Conservation (phyloP, 2,329 filamentous ascomycete species). For the Calycina marina region DNA sequence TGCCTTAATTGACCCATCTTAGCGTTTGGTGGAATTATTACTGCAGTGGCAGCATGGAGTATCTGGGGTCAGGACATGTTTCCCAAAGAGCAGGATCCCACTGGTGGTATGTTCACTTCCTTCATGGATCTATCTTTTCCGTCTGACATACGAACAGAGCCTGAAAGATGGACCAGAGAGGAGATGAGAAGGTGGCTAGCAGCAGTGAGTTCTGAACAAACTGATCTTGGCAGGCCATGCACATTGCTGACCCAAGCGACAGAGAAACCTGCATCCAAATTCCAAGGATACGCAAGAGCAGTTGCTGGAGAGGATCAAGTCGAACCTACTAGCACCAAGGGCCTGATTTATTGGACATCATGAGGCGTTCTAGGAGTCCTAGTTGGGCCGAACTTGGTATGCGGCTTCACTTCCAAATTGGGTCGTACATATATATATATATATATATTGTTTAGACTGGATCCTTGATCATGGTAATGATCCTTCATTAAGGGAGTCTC, state of each 20-base stretch:
- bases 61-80: slow-evolving; percentile 80
- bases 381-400: too few species aligned
- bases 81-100: slow-evolving; percentile 60
- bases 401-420: too few species aligned
- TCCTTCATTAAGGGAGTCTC: too few species aligned
- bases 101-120: slow-evolving; percentile 39
- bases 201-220: slow-evolving; percentile 39
- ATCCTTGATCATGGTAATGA: too few species aligned
- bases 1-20: slow-evolving; percentile 15
- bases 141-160: slow-evolving; percentile 29
- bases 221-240: neutral
- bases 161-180: slow-evolving; percentile 59
- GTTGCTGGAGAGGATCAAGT: slow-evolving; percentile 52
- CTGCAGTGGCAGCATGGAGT: slow-evolving; percentile 66
- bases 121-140: slow-evolving; percentile 2
- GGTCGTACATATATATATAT: too few species aligned
- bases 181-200: slow-evolving; percentile 73
- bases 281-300: slow-evolving; percentile 45
- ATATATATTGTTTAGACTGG: too few species aligned
- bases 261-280: slow-evolving; percentile 51
- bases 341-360: slow-evolving; percentile 4
- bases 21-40: slow-evolving; percentile 72
- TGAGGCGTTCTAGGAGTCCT: too few species aligned
- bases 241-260: neutral
- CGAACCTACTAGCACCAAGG: slow-evolving; percentile 40